These are phyloP conservation scores for Myxozyma kluyveri DNA, from an alignment of 805 yeast genomes.

Conservation along the genomic window DNA sequence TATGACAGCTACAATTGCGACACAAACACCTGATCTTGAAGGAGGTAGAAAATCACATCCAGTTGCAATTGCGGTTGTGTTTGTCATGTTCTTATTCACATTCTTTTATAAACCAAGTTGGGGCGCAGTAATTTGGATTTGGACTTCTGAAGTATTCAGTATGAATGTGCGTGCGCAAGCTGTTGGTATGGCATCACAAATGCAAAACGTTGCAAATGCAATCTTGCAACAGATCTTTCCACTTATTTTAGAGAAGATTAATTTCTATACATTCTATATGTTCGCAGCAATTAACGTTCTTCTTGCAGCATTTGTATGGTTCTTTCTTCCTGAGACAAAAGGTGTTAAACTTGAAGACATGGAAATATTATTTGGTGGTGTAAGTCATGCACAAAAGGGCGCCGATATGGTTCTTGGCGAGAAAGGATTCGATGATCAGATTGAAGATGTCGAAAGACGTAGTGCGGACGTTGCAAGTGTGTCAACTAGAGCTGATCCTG, in stretches of 20 bases:
- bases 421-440: conserved; percentile 1
- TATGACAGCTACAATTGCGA: conserved; percentile 45
- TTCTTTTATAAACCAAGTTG: conserved; percentile 29
- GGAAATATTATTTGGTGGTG: conserved; percentile 55
- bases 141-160: conserved; percentile 63
- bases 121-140: conserved; percentile 47
- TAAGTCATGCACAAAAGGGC: conserved; percentile 7
- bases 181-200: conserved; percentile 56
- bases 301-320: conserved; percentile 40
- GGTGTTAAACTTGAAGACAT: conserved; percentile 79
- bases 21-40: conserved; percentile 40
- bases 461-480: no score
- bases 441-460: conserved; percentile 1
- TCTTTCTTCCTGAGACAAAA: conserved; percentile 47
- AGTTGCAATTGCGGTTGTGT: conserved; percentile 39
- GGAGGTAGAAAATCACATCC: conserved; percentile 33
- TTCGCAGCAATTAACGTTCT: conserved; percentile 13
- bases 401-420: conserved; percentile 2
- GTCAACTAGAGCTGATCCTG: no score
- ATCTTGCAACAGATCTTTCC: conserved; percentile 46
- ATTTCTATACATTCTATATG: conserved; percentile 16
- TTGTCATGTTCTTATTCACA: conserved; percentile 27
- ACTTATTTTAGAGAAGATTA: conserved; percentile 43
- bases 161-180: conserved; percentile 67
- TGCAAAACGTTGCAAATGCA: conserved; percentile 62